Evolutionary conservation across 805 yeast genomes (phyloP), one percentile per base, ranked within the genome.

Genomic region (Metschnikowia bowlesiae): DNA sequence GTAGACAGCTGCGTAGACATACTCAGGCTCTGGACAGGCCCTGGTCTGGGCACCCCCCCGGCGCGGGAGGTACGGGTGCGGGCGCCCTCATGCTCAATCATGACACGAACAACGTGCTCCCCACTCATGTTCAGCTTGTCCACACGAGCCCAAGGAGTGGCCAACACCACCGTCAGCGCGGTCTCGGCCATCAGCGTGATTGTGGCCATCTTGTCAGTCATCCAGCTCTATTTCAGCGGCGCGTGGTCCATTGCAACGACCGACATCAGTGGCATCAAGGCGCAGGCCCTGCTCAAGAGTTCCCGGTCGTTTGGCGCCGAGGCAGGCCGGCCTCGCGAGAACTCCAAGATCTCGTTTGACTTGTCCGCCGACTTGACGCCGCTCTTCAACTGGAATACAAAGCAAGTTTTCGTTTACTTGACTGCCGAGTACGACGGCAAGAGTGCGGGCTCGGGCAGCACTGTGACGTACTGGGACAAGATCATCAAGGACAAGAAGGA

Each of bases 371-470:
- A 92, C 67, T 74, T 92, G 53, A 64, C 87, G 1, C 84, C 89
- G 1, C 75, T 94, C 47, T 91, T 91, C 78, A 90, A 87, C 67
- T 92, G 97, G 97, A 94, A 92, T 69, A 94, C 99, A 10, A 92
- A 92, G 64, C 98, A 92, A 68, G 83, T 92, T n/a, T 92, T 94
- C 62, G 87, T 85, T 5, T 94, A 92, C 62, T 74, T 94, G 54
- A 87, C 95, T 2, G 96, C 95, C 1, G 92, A 89, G 62, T 91
- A 91, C 60, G 72, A 74, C 14, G 82, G 82, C 73, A 64, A 69
- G 51, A 59, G 69, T 53, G n/a, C 38, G n/a, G 72, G 65, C 8
- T 68, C 79, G n/a, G 63, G 66, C 2, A 86, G 84, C 66, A 82
- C 83, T 55, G 87, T 91, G 36, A 86, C 92, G 0, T 83, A 87